A percentile compares a stretch with the other conserved stretches of the same genome.
Evolutionary conservation across 768 basidiomycete species (phyloP).

Genomic region (Dacryopinax primogenitus): DNA sequence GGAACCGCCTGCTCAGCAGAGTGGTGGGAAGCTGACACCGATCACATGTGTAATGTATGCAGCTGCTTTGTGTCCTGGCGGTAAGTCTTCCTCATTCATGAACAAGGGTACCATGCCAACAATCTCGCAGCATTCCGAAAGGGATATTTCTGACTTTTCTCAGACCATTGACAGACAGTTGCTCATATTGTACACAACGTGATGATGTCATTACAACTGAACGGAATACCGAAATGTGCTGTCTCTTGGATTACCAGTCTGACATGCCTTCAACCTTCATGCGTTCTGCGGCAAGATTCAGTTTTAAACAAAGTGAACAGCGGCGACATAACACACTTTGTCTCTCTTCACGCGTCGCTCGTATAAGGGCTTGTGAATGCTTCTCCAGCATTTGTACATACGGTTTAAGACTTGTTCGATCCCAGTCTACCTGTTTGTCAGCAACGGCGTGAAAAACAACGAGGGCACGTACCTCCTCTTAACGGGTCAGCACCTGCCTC

Average conservation of each 20-base stretch:
- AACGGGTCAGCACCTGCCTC: constrained; percentile 42
- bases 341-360: constrained; percentile 24
- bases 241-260: background rate
- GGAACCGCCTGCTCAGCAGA: constrained; percentile 7
- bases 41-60: constrained; percentile 23
- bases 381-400: constrained; percentile 83
- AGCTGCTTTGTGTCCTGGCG: constrained; percentile 20
- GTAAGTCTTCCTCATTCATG: constrained; percentile 11
- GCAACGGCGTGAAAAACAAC: constrained; percentile 5
- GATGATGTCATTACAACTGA: background rate
- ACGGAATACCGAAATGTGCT: background rate
- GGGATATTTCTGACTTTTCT: background rate
- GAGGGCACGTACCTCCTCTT: constrained; percentile 10
- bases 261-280: background rate
- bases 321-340: constrained; percentile 27
- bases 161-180: background rate
- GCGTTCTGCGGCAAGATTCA: background rate
- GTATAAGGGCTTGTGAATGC: constrained; percentile 38
- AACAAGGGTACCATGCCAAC: background rate
- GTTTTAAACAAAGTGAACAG: no score
- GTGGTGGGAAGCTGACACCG: constrained; percentile 16
- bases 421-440: constrained; percentile 46
- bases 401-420: constrained; percentile 71
- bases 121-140: background rate
- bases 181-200: background rate